Conservation (phyloP, 73 alveolate species). For the Paramecium sonneborni region DNA sequence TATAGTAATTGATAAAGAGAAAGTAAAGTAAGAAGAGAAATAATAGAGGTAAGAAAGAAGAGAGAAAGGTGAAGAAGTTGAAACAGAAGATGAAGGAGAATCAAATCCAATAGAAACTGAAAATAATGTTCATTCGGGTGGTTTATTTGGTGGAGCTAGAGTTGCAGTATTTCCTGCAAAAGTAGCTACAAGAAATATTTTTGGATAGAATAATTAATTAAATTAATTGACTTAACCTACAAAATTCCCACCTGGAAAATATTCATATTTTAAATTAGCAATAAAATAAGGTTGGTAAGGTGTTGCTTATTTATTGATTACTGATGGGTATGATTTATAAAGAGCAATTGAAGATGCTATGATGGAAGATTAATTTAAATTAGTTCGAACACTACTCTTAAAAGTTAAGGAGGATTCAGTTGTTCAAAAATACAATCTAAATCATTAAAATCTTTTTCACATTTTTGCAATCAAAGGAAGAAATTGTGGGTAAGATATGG, state of each 20-base stretch:
- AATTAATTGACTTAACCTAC: not conserved
- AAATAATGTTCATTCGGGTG: not conserved
- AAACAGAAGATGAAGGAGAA: conserved; percentile 55
- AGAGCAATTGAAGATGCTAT: conserved; percentile 82
- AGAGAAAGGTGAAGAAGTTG: conserved; percentile 34
- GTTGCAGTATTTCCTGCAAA: not conserved
- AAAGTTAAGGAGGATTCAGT: conserved; percentile 70
- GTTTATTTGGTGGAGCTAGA: not conserved
- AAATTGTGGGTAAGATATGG: conserved; percentile 36
- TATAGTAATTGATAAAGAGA: not conserved
- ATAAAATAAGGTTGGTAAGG: conserved; percentile 75
- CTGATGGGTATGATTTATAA: conserved; percentile 68
- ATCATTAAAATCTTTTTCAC: conserved; percentile 76
- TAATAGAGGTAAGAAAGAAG: conserved; percentile 43
- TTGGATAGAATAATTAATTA: not conserved
- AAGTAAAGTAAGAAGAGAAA: conserved; percentile 41
- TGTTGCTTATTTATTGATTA: conserved; percentile 76
- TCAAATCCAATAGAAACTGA: not conserved
- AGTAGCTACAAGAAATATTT: not conserved
- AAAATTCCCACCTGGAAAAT: conserved; percentile 33
- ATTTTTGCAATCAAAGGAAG: conserved; percentile 69
- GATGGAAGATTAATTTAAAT: conserved; percentile 75
- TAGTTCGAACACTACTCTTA: conserved; percentile 71
- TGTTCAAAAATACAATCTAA: conserved; percentile 58
- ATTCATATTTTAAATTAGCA: conserved; percentile 70